These are phyloP conservation scores for Pseudocercospora musae DNA, from an alignment of 2,329 filamentous ascomycete species.

Conservation along the genomic window DNA sequence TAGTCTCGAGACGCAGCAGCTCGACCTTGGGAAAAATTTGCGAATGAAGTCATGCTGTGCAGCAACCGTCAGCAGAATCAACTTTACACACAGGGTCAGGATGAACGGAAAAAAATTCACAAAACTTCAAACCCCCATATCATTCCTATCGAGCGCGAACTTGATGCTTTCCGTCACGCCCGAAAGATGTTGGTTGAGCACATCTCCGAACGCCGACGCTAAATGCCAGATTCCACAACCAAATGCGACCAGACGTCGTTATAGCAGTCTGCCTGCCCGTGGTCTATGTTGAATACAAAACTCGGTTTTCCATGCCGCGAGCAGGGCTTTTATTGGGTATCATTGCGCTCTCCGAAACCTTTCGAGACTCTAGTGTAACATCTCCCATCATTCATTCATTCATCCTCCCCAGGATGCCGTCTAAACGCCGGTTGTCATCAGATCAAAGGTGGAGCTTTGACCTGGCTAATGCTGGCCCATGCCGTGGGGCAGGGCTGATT, in stretches of 20 bases:
- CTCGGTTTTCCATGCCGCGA: slow-evolving; percentile 22
- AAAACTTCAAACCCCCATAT: slow-evolving; percentile 12
- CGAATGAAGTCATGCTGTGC: not conserved
- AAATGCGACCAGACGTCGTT: slow-evolving; percentile 7
- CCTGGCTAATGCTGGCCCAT: slow-evolving; percentile 11
- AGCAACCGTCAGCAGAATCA: not conserved
- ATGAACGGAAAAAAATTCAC: not conserved
- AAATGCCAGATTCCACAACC: slow-evolving; percentile 23
- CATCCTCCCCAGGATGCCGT: slow-evolving; percentile 5
- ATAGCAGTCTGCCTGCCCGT: slow-evolving; percentile 18
- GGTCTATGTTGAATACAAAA: slow-evolving; percentile 29
- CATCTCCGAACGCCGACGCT: slow-evolving; percentile 31
- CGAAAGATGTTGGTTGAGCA: slow-evolving; percentile 28
- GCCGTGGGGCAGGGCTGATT: slow-evolving; percentile 7
- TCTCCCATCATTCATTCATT: not conserved
- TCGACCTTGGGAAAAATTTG: not conserved
- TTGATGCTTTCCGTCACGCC: slow-evolving; percentile 17
- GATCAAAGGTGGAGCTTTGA: slow-evolving; percentile 4
- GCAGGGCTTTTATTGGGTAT: slow-evolving; percentile 28
- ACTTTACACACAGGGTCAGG: not conserved
- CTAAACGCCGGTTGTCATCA: slow-evolving; percentile 18
- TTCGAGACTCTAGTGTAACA: slow-evolving; percentile 17
- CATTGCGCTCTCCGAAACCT: slow-evolving; percentile 25
- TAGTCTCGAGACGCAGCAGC: not conserved
- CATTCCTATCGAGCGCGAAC: slow-evolving; percentile 24